Percentiles rank a stretch among this genome's conserved stretches.
Conservation (phyloP, 257 asterid genomes). For the Nicotiana sylvestris region DNA sequence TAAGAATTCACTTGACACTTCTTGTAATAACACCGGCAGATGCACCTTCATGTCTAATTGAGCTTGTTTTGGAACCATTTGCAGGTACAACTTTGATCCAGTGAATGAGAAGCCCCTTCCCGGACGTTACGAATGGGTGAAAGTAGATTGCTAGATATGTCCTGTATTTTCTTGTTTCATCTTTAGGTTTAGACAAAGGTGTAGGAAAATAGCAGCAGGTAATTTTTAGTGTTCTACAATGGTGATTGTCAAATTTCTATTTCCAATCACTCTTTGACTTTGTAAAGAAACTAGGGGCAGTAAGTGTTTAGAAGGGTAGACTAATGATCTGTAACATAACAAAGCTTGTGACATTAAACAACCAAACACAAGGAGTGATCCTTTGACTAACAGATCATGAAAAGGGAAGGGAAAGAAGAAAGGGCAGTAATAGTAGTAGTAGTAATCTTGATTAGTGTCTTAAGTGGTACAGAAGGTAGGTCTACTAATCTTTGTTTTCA, state of each 20-base stretch:
- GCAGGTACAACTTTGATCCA: conserved; percentile 42
- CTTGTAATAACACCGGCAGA: not conserved
- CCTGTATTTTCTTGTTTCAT: conserved; percentile 8
- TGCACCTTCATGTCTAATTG: not conserved
- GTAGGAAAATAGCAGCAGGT: conserved; percentile 16
- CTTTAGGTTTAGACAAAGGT: conserved; percentile 12
- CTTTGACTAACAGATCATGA: conserved; percentile 38
- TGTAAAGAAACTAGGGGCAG: conserved; percentile 26
- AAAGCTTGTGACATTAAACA: conserved; percentile 25
- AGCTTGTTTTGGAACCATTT: not conserved
- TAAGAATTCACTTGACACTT: not conserved
- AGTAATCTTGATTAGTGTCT: not conserved
- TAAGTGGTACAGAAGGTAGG: conserved; percentile 18
- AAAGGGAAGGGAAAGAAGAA: conserved; percentile 4
- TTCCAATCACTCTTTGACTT: conserved; percentile 16
- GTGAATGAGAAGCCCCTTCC: conserved; percentile 35
- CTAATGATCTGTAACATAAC: conserved; percentile 43
- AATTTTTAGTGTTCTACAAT: not conserved
- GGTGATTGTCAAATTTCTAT: conserved; percentile 19
- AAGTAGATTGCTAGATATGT: conserved; percentile 15
- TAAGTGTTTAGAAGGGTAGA: conserved; percentile 21
- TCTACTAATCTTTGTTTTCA: conserved; percentile 6
- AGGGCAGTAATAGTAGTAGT: not conserved
- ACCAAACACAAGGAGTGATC: conserved; percentile 16
- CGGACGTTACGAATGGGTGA: conserved; percentile 33